phyloP scores from a whole-genome alignment of 2,329 filamentous ascomycete genomes.

The Cercospora sp. region DNA sequence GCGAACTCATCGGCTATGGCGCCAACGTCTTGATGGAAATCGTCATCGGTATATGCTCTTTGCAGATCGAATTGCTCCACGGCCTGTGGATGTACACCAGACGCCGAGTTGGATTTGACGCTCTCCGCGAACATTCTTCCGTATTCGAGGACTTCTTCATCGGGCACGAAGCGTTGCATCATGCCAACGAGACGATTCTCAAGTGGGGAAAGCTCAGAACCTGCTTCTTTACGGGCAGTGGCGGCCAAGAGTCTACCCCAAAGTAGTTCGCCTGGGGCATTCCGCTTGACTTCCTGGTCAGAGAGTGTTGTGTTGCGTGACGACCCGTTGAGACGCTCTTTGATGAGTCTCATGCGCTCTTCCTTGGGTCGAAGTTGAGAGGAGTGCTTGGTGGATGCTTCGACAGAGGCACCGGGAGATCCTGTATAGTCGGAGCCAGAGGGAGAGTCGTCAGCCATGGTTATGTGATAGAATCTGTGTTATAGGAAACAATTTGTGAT shows the following conservation, averaged over 20 bases:
- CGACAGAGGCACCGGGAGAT: not conserved
- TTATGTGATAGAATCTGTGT: too few species aligned
- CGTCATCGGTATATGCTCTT: not conserved
- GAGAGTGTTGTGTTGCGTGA: not conserved
- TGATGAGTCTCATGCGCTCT: not conserved
- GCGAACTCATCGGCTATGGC: not conserved
- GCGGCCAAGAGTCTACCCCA: not conserved
- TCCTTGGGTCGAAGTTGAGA: not conserved
- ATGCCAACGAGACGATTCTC: not conserved
- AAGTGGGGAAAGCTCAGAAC: not conserved
- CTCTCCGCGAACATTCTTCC: not conserved
- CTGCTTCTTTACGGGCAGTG: not conserved
- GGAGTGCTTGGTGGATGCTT: not conserved
- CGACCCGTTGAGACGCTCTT: not conserved
- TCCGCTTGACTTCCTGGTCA: too few species aligned
- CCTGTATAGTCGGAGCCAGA: not conserved
- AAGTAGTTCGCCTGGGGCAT: not conserved
- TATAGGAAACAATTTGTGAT: too few species aligned
- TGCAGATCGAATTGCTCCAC: too few species aligned
- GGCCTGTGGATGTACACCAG: too few species aligned
- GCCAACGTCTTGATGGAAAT: not conserved
- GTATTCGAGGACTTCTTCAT: not conserved
- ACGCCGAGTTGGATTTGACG: too few species aligned
- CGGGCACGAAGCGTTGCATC: not conserved
- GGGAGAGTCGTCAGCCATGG: not conserved